A percentile compares a stretch with the other conserved stretches of the same genome.
phyloP scores from a whole-genome alignment of 2,329 filamentous ascomycete species.

The Colletotrichum spinosum region DNA sequence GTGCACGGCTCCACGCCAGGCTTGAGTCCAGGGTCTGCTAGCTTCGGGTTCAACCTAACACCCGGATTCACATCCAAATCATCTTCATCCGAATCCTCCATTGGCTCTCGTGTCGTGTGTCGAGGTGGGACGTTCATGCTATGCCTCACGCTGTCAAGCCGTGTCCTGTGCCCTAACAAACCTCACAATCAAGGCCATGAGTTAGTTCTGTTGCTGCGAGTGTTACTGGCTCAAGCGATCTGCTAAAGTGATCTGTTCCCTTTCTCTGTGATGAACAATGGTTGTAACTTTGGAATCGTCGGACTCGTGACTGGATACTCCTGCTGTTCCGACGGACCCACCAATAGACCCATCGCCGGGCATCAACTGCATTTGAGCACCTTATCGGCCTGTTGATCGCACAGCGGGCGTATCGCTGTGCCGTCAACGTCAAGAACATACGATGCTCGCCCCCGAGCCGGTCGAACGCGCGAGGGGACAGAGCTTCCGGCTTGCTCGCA shows the following conservation, averaged over 20 bases:
- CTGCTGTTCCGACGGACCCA: constrained; percentile 14
- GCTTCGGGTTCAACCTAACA: constrained; percentile 15
- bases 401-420: background rate
- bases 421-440: constrained; percentile 21
- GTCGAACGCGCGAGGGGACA: background rate
- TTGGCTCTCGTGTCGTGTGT: constrained; percentile 22
- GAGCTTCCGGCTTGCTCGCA: constrained; percentile 4
- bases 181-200: background rate
- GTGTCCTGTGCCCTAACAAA: constrained; percentile 4
- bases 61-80: constrained; percentile 1
- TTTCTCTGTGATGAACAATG: background rate
- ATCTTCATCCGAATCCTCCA: constrained; percentile 18
- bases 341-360: background rate
- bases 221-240: background rate
- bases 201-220: too few species aligned
- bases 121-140: constrained; percentile 11
- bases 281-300: background rate
- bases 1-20: constrained; percentile 27
- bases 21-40: constrained; percentile 8
- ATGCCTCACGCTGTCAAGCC: constrained; percentile 27
- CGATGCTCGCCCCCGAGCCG: constrained; percentile 10
- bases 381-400: background rate
- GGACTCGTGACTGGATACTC: background rate
- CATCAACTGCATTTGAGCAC: background rate
- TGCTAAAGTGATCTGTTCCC: background rate